Conservation (phyloP, 257 asterid species). For the Penstemon newberryi region DNA sequence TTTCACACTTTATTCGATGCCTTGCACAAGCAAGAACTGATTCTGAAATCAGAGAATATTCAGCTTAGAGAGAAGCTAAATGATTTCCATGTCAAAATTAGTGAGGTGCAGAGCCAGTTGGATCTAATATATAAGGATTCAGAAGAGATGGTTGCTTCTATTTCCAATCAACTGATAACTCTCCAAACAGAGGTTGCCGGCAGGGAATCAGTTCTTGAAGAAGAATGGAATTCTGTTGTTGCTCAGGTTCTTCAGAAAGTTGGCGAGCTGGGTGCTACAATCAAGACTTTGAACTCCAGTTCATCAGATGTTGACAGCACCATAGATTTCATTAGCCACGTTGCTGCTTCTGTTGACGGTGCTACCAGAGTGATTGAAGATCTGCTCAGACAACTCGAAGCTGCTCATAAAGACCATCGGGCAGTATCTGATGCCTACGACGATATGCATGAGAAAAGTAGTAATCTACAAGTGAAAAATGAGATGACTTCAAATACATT, state of each 20-base stretch:
- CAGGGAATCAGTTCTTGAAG: conserved; percentile 50
- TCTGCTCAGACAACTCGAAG: conserved; percentile 59
- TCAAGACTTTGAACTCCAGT: conserved; percentile 37
- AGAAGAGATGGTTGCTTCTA: conserved; percentile 51
- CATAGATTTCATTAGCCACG: conserved; percentile 42
- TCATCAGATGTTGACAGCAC: conserved; percentile 32
- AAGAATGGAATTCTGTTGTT: conserved; percentile 60
- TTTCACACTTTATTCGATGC: conserved; percentile 49
- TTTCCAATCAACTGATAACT: conserved; percentile 54
- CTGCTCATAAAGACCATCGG: conserved; percentile 47
- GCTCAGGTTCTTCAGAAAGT: conserved; percentile 56
- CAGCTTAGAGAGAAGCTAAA: conserved; percentile 52
- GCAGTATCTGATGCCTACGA: conserved; percentile 41
- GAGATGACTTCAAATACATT: conserved; percentile 45
- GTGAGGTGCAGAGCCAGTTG: conserved; percentile 58
- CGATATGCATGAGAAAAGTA: conserved; percentile 36
- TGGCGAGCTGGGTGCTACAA: conserved; percentile 50
- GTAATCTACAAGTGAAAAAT: conserved; percentile 36
- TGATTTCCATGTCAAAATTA: conserved; percentile 43
- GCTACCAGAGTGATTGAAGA: conserved; percentile 59
- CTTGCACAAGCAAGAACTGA: conserved; percentile 51
- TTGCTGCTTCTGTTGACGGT: conserved; percentile 59
- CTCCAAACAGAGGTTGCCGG: conserved; percentile 58
- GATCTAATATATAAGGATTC: conserved; percentile 51
- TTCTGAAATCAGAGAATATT: conserved; percentile 60